phyloP scores from a whole-genome alignment of 805 yeast species.

The Metschnikowia hibisci region DNA sequence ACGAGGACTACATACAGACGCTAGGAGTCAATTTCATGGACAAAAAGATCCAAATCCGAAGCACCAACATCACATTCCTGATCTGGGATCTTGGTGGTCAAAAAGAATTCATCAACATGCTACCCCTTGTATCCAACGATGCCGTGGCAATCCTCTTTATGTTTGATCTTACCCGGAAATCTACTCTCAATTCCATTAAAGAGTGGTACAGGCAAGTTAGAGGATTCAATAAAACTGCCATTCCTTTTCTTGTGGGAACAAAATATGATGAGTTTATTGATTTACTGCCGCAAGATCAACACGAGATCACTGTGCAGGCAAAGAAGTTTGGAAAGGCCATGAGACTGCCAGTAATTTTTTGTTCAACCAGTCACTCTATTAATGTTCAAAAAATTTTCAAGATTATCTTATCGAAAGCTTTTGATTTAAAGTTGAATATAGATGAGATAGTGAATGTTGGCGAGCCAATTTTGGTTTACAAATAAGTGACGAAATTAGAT shows the following conservation, averaged over 20 bases:
- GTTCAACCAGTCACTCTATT: constrained; percentile 88
- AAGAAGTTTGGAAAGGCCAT: constrained; percentile 83
- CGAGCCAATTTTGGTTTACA: constrained; percentile 84
- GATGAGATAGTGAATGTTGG: constrained; percentile 84
- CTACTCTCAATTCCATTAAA: constrained; percentile 80
- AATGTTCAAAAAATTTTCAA: constrained; percentile 93
- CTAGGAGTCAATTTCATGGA: constrained; percentile 95
- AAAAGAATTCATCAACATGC: constrained; percentile 90
- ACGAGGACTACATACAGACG: constrained; percentile 89
- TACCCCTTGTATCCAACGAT: constrained; percentile 86
- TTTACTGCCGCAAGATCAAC: constrained; percentile 73
- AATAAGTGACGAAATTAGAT: constrained; percentile 14
- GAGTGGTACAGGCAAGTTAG: constrained; percentile 94
- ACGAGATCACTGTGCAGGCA: constrained; percentile 77
- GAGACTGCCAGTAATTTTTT: constrained; percentile 80
- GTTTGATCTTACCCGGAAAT: constrained; percentile 82
- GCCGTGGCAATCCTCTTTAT: constrained; percentile 87
- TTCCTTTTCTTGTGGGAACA: constrained; percentile 89
- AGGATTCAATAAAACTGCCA: constrained; percentile 84
- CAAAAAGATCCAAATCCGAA: constrained; percentile 74
- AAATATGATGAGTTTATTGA: constrained; percentile 86
- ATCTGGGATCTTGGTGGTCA: constrained; percentile 98
- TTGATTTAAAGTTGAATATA: constrained; percentile 74
- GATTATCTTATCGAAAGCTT: constrained; percentile 83
- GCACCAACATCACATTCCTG: constrained; percentile 84